Evolutionary conservation across 768 basidiomycete species (phyloP), one percentile per base, ranked within the genome.

Genomic region (Lactarius hatsudake): DNA sequence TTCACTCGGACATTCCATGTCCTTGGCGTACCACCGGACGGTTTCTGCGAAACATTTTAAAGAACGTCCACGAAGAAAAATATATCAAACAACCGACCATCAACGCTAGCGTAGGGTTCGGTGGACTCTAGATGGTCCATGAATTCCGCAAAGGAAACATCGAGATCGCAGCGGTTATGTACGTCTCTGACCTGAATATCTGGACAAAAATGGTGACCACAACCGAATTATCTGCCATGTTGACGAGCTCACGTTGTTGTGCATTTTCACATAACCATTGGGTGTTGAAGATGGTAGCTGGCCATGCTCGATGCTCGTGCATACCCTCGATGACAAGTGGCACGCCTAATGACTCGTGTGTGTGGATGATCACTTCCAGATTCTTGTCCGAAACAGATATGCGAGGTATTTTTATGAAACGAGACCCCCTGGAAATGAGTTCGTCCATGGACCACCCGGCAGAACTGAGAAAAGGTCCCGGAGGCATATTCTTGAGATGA

Each of bases 11-110:
- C 91, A 93, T 13, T 83, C 79, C 1, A 83, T 82, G 72, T 94
- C 93, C 73, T 94, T 94, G 26, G 89, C 91, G 71, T 94, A 94
- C 10, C 87, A 78, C 34, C 89, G 79, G 72, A 86, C 83, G 12
- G 74, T 71, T 70, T 89, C 88, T 90, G 69, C 18, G 64, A 30
- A 38, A 58, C n/a, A 42, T 48, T 65, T 42, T 36, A 66, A 57
- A 36, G 58, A 65, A 48, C 18, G 55, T 38, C 26, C 23, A 10
- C 18, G 38, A 51, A 63, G 53, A 32, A 12, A 62, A 34, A 54
- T n/a, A 63, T 23, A 36, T n/a, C 26, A 59, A 23, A 59, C n/a
- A 38, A 69, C 26, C 54, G 9, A 68, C 67, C 67, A 54, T 64
- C 53, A n/a, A 8, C 23, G 36, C 43, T 51, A 9, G 67, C 28